phyloP scores from a whole-genome alignment of 139 green algal genomes.

The Spirogloea muscicola region DNA sequence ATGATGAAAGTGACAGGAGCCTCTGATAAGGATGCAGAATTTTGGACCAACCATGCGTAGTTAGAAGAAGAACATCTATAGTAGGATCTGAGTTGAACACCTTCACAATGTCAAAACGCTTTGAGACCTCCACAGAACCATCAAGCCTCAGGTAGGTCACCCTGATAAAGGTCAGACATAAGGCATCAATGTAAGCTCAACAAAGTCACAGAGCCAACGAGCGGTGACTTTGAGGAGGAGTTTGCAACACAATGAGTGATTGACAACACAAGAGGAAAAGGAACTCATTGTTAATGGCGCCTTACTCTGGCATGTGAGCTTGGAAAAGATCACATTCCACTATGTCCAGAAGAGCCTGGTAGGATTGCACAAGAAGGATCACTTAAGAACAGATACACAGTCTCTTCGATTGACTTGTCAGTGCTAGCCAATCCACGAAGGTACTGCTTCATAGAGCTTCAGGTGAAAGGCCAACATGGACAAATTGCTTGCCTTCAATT shows the following conservation, averaged over 20 bases:
- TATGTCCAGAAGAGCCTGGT: constrained; percentile 73
- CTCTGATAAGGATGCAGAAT: neutral
- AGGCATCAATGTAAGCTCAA: neutral
- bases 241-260: too few relatives aligned
- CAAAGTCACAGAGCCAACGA: neutral
- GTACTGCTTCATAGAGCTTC: neutral
- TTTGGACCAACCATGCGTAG: constrained; percentile 63
- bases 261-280: neutral
- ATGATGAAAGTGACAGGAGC: neutral
- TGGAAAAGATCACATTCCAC: constrained; percentile 73
- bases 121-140: constrained; percentile 67
- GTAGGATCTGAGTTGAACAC: constrained; percentile 96
- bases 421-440: too few relatives aligned
- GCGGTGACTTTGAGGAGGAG: too few relatives aligned
- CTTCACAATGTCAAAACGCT: constrained; percentile 75
- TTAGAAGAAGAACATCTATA: constrained; percentile 94
- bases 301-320: constrained; percentile 37
- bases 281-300: neutral
- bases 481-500: constrained; percentile 65
- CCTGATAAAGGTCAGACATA: constrained; percentile 14
- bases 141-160: constrained; percentile 87
- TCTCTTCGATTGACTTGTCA: too few relatives aligned
- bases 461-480: neutral
- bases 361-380: neutral
- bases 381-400: too few relatives aligned